phyloP scores from a whole-genome alignment of 345 rosid species.

The Rhodomyrtus tomentosa region DNA sequence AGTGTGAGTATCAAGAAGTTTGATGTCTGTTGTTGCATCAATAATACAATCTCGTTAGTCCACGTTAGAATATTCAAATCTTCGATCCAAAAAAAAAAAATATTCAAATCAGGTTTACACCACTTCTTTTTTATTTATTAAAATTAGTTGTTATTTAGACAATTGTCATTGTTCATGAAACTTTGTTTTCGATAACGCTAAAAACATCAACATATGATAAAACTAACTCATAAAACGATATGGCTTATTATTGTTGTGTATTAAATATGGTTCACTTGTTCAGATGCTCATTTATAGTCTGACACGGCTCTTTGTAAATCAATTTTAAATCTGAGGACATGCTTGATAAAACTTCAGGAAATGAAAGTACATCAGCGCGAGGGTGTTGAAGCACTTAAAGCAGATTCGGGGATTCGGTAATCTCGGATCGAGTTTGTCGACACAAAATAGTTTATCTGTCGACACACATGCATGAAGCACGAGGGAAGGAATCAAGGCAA shows the following conservation, averaged over 20 bases:
- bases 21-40: background rate
- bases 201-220: background rate
- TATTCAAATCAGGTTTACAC: background rate
- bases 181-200: background rate
- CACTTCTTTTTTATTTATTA: background rate
- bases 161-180: background rate
- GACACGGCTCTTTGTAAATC: rapidly evolving
- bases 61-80: background rate
- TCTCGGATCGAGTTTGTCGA: background rate
- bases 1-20: background rate
- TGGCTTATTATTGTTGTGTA: background rate
- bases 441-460: too few relatives aligned
- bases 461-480: too few relatives aligned
- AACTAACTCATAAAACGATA: background rate
- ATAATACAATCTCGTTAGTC: background rate
- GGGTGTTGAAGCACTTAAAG: background rate
- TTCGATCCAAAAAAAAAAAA: too few relatives aligned
- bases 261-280: background rate
- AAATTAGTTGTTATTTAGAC: background rate
- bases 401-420: rapidly evolving
- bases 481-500: too few relatives aligned
- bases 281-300: background rate
- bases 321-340: background rate
- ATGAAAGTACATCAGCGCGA: background rate
- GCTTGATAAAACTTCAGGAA: background rate